These are phyloP conservation scores for Saccharomyces jurei DNA, from an alignment of 805 yeast genomes.

Conservation along the genomic window DNA sequence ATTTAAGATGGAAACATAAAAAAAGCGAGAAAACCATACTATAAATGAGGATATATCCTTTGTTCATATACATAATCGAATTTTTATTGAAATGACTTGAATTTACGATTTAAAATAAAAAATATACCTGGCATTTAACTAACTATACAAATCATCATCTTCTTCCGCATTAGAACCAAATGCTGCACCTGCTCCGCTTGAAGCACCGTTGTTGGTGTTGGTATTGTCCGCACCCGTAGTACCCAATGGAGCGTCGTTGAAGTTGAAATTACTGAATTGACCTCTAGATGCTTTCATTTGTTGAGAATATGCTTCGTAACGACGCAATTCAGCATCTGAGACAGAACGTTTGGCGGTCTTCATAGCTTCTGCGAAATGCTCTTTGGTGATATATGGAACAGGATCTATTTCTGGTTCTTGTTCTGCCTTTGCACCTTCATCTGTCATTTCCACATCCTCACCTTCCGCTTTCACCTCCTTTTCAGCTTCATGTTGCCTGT, in stretches of 20 bases:
- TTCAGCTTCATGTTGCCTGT: slow-evolving; percentile 36
- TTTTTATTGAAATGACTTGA: not conserved
- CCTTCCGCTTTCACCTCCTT: slow-evolving; percentile 36
- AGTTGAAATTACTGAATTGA: slow-evolving; percentile 82
- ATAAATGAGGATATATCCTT: not conserved
- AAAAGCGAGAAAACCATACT: not conserved
- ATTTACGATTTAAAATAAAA: not conserved
- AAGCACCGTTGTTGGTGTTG: slow-evolving; percentile 20
- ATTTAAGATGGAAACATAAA: not conserved
- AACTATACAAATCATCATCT: slow-evolving; percentile 61
- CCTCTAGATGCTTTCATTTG: slow-evolving; percentile 95
- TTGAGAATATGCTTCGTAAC: slow-evolving; percentile 97
- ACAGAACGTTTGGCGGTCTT: slow-evolving; percentile 98
- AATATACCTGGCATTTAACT: slow-evolving; percentile 3
- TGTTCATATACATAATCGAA: not conserved
- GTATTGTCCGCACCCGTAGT: slow-evolving; percentile 36
- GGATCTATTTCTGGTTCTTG: slow-evolving; percentile 73
- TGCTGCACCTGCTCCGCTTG: slow-evolving; percentile 36
- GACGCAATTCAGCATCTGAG: slow-evolving; percentile 92
- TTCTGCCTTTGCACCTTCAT: slow-evolving; percentile 30
- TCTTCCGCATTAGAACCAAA: slow-evolving; percentile 41
- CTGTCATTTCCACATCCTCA: slow-evolving; percentile 38
- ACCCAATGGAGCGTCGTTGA: slow-evolving; percentile 45
- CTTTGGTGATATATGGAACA: slow-evolving; percentile 89
- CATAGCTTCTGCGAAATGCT: slow-evolving; percentile 98